Conservation (phyloP, 2,329 filamentous ascomycete genomes). For the Curvularia sp. region DNA sequence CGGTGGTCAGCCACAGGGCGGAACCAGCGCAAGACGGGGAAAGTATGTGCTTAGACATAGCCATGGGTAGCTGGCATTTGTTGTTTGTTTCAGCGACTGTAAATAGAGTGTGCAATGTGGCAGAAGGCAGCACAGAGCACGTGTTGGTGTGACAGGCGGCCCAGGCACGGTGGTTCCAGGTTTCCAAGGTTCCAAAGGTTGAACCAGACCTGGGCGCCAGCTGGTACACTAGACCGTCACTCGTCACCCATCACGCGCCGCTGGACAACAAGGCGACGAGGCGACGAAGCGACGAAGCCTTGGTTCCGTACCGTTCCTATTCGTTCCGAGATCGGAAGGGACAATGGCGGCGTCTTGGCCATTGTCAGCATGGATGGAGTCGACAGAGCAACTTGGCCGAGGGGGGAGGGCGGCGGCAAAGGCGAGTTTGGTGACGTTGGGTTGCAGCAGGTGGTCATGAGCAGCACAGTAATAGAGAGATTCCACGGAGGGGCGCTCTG, state of each 20-base stretch:
- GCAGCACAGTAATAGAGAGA: too few relatives aligned
- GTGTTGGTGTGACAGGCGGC: conserved; percentile 2
- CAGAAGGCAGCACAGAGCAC: conserved; percentile 2
- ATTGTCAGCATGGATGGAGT: not conserved
- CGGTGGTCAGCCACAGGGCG: not conserved
- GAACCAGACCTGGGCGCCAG: not conserved
- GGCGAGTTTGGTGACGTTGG: conserved; percentile 10
- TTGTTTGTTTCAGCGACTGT: conserved; percentile 1
- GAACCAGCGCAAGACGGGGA: not conserved
- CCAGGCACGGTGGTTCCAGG: not conserved
- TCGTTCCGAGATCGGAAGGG: conserved; percentile 31
- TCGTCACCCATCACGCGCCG: conserved; percentile 15
- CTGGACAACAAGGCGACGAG: not conserved
- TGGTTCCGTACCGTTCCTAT: conserved; percentile 17
- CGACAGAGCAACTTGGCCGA: conserved; percentile 14
- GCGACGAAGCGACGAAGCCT: not conserved
- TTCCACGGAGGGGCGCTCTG: conserved; percentile 8
- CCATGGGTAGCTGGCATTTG: not conserved
- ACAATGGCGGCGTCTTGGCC: conserved; percentile 3
- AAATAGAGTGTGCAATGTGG: not conserved
- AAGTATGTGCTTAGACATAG: conserved; percentile 3
- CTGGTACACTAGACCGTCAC: conserved; percentile 4
- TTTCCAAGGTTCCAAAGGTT: not conserved
- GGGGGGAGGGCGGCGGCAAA: not conserved
- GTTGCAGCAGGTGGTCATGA: conserved; percentile 3